These are phyloP conservation scores for Pichia inconspicua DNA, from an alignment of 1,139 yeast genomes.

Conservation along the genomic window DNA sequence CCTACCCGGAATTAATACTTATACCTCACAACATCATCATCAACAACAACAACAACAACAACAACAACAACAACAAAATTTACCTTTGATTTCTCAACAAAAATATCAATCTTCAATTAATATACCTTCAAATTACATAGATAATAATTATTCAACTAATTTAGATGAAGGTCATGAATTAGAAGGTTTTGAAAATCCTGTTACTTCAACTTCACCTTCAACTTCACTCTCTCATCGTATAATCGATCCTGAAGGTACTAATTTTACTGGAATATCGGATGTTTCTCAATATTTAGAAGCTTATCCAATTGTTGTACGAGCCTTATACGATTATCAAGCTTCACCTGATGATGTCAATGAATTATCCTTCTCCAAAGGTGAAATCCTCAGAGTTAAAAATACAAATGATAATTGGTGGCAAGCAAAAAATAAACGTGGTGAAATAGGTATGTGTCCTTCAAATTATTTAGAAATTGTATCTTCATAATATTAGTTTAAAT, in stretches of 20 bases:
- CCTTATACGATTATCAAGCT: constrained; percentile 83
- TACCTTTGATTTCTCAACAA: neutral
- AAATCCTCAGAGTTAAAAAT: constrained; percentile 82
- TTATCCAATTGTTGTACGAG: constrained; percentile 81
- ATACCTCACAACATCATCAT: no score
- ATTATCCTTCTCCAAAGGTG: constrained; percentile 84
- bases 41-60: no score
- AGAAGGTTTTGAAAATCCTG: constrained; percentile 24
- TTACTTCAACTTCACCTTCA: constrained; percentile 5
- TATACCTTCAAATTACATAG: neutral
- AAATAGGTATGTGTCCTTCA: constrained; percentile 94
- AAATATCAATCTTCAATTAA: neutral
- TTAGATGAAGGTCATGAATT: constrained; percentile 13
- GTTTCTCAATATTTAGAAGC: constrained; percentile 11
- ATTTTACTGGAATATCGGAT: constrained; percentile 21
- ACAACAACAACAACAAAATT: no score
- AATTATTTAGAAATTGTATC: constrained; percentile 71
- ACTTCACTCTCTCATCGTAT: no score
- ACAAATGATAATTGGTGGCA: constrained; percentile 99
- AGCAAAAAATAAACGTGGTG: constrained; percentile 82
- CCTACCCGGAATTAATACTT: constrained; percentile 69
- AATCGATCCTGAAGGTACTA: constrained; percentile 20
- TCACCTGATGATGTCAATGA: constrained; percentile 92
- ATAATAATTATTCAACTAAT: constrained; percentile 2
- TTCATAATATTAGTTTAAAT: neutral